Evolutionary conservation across 768 basidiomycete species (phyloP), one percentile per base, ranked within the genome.

Genomic region (Phaeotremella skinneri): DNA sequence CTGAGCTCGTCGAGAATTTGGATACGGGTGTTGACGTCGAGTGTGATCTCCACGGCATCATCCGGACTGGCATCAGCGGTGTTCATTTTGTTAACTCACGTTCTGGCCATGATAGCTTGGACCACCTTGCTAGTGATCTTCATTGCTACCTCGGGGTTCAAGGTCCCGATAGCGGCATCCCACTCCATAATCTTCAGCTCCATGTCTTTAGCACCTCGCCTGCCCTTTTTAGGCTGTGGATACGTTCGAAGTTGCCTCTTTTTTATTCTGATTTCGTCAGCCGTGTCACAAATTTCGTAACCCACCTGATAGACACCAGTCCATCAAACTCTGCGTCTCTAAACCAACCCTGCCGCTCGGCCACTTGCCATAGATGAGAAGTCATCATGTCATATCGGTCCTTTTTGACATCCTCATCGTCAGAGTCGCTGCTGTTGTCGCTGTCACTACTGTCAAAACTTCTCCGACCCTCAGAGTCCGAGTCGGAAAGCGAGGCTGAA

Each of bases 1-100:
- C 84, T 78, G 80, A 92, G 86, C 23, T 87, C 86, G 67, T 90
- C 88, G 49, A 91, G 73, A 60, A 92, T 83, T 74, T 91, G 90
- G 52, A 92, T 91, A 58, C 89, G 86, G 4, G 89, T 92, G 72
- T 91, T 85, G 55, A 76, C 73, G 77, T 90, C 88, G 60, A 93
- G 81, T 16, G 70, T 72, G 55, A 77, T 70, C 26, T 25, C 26
- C 6, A 54, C 42, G 25, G 11, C 51, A 48, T 26, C 53, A 29
- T 23, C 21, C 7, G 49, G 49, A 50, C 49, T 29, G 9, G 21
- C 11, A 48, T n/a, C 21, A 21, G n/a, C 21, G 20, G 49, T 37
- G 59, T 21, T 41, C 20, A 26, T 23, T 16, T 1, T 17, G n/a
- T 11, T 39, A 9, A 72, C 72, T 30, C 32, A 74, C 72, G 72